Conservation (phyloP, 2,329 filamentous ascomycete species). For the Colletotrichum tropicicola region DNA sequence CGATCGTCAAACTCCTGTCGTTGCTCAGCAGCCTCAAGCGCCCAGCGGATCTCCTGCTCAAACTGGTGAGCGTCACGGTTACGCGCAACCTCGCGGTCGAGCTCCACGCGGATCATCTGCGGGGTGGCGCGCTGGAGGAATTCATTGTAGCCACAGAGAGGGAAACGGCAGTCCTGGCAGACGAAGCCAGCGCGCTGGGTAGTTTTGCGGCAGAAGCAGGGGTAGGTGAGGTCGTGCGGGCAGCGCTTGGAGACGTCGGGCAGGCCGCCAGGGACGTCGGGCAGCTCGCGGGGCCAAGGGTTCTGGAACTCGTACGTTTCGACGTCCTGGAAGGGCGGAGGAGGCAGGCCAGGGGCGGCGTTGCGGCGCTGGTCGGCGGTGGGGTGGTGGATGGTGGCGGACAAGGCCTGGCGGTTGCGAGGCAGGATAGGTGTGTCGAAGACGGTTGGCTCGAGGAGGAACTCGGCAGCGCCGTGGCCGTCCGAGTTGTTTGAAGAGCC, state of each 20-base stretch:
- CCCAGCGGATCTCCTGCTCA: background rate
- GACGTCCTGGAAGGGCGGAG: background rate
- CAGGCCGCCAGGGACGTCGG: background rate
- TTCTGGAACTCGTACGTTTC: background rate
- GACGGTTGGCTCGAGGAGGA: too few species aligned
- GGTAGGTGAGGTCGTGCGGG: background rate
- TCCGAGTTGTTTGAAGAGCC: too few species aligned
- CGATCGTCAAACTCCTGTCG: background rate
- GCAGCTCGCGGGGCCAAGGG: background rate
- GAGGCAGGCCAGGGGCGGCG: background rate
- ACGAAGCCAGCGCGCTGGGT: background rate
- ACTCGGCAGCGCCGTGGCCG: too few species aligned
- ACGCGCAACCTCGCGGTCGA: background rate
- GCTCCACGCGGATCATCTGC: background rate
- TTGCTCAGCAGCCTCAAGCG: background rate
- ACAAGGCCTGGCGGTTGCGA: too few species aligned
- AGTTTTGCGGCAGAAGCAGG: conserved; percentile 4
- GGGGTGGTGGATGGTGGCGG: too few species aligned
- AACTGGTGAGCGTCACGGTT: background rate
- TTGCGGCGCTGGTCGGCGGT: background rate
- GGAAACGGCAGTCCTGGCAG: background rate
- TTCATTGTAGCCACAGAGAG: background rate
- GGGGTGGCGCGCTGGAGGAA: background rate
- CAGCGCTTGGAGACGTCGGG: background rate
- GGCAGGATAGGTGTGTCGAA: too few species aligned